These are phyloP conservation scores for Entomophthora muscae DNA, from an alignment of 371 early-diverging fungal genomes.

Conservation along the genomic window DNA sequence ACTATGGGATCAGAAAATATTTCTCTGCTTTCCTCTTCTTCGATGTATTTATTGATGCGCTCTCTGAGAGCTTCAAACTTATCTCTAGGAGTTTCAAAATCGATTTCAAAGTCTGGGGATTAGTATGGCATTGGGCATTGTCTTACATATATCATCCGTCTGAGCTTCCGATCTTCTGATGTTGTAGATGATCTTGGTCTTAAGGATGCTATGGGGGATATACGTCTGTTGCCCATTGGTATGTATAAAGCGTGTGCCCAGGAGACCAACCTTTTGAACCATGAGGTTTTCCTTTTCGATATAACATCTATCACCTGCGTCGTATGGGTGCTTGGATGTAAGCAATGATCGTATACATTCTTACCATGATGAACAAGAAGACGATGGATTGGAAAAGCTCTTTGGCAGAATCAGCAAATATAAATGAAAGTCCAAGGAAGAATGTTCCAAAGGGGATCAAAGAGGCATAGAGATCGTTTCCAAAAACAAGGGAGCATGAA, in stretches of 20 bases:
- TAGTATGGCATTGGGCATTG: background rate
- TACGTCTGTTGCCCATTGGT: conserved; percentile 53
- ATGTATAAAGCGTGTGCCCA: conserved; percentile 23
- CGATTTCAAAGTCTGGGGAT: conserved; percentile 31
- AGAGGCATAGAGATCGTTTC: background rate
- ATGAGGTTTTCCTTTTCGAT: conserved; percentile 19
- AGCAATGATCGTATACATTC: background rate
- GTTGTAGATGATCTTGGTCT: conserved; percentile 53
- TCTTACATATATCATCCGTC: conserved; percentile 29
- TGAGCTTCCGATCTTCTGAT: conserved; percentile 45
- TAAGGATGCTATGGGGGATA: conserved; percentile 50
- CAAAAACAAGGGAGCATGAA: conserved; percentile 1
- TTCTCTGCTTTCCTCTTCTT: conserved; percentile 32
- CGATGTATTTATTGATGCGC: conserved; percentile 33
- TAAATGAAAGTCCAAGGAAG: conserved; percentile 36
- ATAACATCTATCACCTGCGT: conserved; percentile 21
- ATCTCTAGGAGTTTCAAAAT: conserved; percentile 41
- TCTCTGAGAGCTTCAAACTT: conserved; percentile 28
- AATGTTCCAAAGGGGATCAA: conserved; percentile 24
- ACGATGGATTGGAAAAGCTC: conserved; percentile 38
- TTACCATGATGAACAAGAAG: conserved; percentile 26
- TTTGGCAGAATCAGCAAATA: conserved; percentile 38
- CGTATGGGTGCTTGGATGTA: conserved; percentile 27
- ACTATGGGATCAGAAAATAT: conserved; percentile 39
- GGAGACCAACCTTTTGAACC: conserved; percentile 19